Evolutionary conservation across 129 eudicot genomes (phyloP), one percentile per base, ranked within the genome.

Genomic region (Chrysanthemum makinoi): DNA sequence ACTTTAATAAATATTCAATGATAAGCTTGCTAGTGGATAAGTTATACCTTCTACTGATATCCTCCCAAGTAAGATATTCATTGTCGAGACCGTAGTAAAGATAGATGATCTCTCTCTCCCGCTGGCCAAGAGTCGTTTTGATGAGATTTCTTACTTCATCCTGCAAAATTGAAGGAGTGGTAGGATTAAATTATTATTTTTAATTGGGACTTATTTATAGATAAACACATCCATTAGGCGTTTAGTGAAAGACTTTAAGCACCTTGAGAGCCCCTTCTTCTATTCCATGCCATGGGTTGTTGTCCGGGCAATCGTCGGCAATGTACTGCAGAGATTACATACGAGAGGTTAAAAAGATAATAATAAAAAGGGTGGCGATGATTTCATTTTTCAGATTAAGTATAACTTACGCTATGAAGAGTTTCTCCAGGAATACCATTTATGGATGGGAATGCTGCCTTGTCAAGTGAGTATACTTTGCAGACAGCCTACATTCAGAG

Each of bases 61-160:
- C 99, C 77, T 95, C 99, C 99, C 99, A 95, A 51, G 97, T 95
- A 26, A 95, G 96, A 67, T 83, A 84, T 78, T 95, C 99, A 49
- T 83, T 72, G 75, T 95, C 97, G 66, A 95, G 72, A 75, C 99
- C 99, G 28, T 87, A 84, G 82, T 95, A 95, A 63, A 95, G 94
- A 69, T 96, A 82, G 65, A 90, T 84, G 52, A 95, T 90, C 52
- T 84, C 91, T 73, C 86, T 79, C 79, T 95, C 99, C 62, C 96
- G 77, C 62, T 83, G 91, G 57, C 91, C 81, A 20, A 95, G 83
- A 12, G 96, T 75, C 52, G 71, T 75, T 66, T 49, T 80, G 50
- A 95, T 84, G 48, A 90, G 88, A 50, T 72, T 86, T 79, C 86
- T 87, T 58, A 95, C 97, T 84, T 95, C 99, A 75, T 83, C 83